phyloP scores from a whole-genome alignment of 169 alveolate species.

The Cryptosporidium tyzzeri region DNA sequence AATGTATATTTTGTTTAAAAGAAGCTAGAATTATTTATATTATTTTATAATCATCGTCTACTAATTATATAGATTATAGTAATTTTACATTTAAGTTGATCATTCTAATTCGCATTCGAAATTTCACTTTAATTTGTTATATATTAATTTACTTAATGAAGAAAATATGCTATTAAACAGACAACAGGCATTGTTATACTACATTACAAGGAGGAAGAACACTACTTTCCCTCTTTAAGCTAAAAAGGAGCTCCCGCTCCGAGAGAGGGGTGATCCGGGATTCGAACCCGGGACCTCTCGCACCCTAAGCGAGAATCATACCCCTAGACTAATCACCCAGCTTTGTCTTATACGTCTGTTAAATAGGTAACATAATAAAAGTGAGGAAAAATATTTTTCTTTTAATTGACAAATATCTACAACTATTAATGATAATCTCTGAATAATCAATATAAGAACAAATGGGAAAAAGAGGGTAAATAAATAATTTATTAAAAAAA shows the following conservation, averaged over 20 bases:
- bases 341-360: not conserved
- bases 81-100: not conserved
- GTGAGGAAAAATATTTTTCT: not conserved
- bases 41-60: not conserved
- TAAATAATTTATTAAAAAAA: too few species aligned
- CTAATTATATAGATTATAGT: not conserved
- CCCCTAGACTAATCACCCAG: constrained; percentile 93
- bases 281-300: constrained; percentile 99
- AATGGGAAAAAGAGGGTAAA: too few species aligned
- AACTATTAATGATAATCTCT: not conserved
- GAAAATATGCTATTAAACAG: too few species aligned
- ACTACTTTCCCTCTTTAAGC: too few species aligned
- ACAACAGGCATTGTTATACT: too few species aligned
- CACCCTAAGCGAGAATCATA: constrained; percentile 99
- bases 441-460: not conserved
- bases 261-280: constrained; percentile 91
- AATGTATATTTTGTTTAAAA: constrained; percentile 53
- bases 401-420: not conserved
- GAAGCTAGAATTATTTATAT: not conserved
- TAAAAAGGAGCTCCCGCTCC: constrained; percentile 26
- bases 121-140: not conserved
- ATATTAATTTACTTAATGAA: not conserved
- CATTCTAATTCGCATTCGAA: not conserved
- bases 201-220: too few species aligned
- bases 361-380: not conserved